Evolutionary conservation across 768 basidiomycete genomes (phyloP).

Genomic region (Agaricus blazei): DNA sequence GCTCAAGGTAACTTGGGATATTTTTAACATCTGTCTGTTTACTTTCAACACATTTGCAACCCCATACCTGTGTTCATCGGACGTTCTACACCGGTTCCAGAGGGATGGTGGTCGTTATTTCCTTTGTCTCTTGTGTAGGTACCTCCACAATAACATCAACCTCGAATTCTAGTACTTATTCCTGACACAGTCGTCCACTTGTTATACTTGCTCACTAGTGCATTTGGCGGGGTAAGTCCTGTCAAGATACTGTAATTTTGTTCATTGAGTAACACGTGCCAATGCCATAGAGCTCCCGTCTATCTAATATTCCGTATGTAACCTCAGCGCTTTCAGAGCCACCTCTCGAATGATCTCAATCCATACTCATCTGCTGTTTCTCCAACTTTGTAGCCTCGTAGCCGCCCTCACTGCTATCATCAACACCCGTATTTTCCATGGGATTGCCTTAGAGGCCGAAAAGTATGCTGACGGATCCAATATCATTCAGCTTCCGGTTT

Average conservation of each 20-base stretch:
- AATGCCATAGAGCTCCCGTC: background rate
- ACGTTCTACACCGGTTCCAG: background rate
- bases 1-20: background rate
- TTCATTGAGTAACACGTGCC: too few species aligned
- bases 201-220: background rate
- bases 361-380: background rate
- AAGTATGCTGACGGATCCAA: background rate
- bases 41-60: background rate
- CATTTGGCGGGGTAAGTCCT: background rate
- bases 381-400: background rate
- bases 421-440: slow-evolving; percentile 1
- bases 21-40: background rate
- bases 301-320: background rate
- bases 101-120: slow-evolving; percentile 1
- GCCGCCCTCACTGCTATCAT: background rate
- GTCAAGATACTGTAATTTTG: too few species aligned
- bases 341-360: too few species aligned
- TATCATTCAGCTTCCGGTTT: background rate
- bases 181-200: background rate
- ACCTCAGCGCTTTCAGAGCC: background rate
- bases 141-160: background rate
- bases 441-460: background rate
- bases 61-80: background rate
- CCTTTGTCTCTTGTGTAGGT: background rate
- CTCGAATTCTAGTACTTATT: too few species aligned